Percentiles rank a stretch among this genome's conserved stretches.
Evolutionary conservation across 306 rosid genomes (phyloP).

Genomic region (Hippophae gyantsensis): DNA sequence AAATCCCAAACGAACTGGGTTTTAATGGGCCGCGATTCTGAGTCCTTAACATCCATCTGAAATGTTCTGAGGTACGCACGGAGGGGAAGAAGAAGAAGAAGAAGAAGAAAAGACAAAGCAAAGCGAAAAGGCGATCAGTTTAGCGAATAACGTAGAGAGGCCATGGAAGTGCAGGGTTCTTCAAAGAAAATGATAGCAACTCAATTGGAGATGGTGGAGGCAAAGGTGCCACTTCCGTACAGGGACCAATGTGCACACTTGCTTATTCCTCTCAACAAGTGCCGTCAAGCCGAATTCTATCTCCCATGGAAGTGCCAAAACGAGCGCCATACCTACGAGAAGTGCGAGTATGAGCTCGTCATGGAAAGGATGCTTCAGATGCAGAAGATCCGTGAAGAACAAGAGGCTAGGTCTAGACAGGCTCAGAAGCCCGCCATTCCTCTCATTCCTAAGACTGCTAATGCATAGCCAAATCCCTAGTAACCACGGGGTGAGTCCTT

Average conservation of each 20-base stretch:
- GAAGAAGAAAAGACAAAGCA: too few relatives aligned
- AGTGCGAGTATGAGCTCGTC: slow-evolving; percentile 86
- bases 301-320: slow-evolving; percentile 90
- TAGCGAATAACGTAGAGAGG: background rate
- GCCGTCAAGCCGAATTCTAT: slow-evolving; percentile 72
- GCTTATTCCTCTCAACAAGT: slow-evolving; percentile 89
- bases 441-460: slow-evolving; percentile 74
- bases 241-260: slow-evolving; percentile 91
- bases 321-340: slow-evolving; percentile 81
- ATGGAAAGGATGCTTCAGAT: slow-evolving; percentile 94
- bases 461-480: slow-evolving; percentile 21
- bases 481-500: background rate
- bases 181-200: slow-evolving; percentile 98
- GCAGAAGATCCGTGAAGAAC: slow-evolving; percentile 72
- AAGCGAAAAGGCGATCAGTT: too few relatives aligned
- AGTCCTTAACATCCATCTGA: too few relatives aligned
- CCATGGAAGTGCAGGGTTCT: slow-evolving; percentile 61
- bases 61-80: too few relatives aligned
- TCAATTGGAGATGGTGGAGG: slow-evolving; percentile 85
- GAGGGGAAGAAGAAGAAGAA: too few relatives aligned
- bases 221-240: slow-evolving; percentile 68
- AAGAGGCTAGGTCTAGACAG: slow-evolving; percentile 33
- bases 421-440: slow-evolving; percentile 33
- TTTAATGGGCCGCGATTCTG: too few relatives aligned
- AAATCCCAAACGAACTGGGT: too few relatives aligned